phyloP scores from a whole-genome alignment of 139 green algal species.

The Eudorina sp. region DNA sequence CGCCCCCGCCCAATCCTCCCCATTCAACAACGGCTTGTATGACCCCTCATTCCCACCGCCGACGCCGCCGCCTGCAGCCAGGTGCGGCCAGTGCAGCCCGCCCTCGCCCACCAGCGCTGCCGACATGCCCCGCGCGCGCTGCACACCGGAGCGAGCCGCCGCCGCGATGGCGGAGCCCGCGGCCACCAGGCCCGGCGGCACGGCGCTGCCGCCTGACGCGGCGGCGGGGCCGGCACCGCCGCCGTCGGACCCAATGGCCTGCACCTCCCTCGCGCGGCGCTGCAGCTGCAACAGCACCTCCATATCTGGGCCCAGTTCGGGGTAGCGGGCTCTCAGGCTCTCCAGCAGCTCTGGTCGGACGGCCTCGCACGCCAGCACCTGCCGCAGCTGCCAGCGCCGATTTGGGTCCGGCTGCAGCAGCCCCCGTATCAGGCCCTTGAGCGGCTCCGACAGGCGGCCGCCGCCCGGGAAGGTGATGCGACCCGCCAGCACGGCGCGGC shows the following conservation, averaged over 20 bases:
- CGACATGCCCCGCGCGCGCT: neutral
- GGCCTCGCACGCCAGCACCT: conserved; percentile 24
- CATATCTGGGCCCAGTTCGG: conserved; percentile 36
- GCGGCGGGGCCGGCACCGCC: neutral
- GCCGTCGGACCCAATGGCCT: conserved; percentile 11
- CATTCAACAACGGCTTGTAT: conserved; percentile 4
- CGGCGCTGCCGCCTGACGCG: neutral
- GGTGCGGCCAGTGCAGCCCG: conserved; percentile 6
- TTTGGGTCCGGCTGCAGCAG: conserved; percentile 44
- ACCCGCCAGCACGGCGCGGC: conserved; percentile 17
- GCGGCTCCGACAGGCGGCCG: neutral
- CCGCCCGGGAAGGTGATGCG: conserved; percentile 4
- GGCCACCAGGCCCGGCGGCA: neutral
- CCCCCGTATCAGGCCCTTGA: conserved; percentile 13
- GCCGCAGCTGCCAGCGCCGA: conserved; percentile 40
- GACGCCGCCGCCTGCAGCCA: neutral
- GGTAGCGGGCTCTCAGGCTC: neutral
- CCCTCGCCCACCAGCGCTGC: neutral
- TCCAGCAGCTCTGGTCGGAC: neutral
- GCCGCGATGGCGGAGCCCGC: neutral
- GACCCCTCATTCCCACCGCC: neutral
- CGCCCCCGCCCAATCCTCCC: neutral
- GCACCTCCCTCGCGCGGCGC: neutral
- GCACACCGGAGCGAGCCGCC: neutral
- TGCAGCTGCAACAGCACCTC: conserved; percentile 3